A percentile compares a stretch with the other conserved stretches of the same genome.
Conservation (phyloP, 2,329 filamentous ascomycete species). For the Ascochyta rabiei region DNA sequence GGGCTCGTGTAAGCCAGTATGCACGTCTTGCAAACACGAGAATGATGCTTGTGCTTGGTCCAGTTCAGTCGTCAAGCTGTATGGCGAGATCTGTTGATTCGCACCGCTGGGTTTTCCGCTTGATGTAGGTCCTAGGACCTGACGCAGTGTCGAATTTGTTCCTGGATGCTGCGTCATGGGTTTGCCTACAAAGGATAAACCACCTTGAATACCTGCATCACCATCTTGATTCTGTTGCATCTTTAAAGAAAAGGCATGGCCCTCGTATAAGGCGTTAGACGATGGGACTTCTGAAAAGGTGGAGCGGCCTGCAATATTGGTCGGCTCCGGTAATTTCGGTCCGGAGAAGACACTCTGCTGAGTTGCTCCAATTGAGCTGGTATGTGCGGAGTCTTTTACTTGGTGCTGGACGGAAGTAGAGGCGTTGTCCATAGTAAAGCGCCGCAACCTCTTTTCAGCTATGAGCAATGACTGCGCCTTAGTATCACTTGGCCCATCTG, state of each 20-base stretch:
- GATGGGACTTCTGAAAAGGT: background rate
- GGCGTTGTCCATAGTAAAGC: background rate
- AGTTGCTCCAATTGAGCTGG: background rate
- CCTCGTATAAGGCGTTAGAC: background rate
- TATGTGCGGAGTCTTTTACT: background rate
- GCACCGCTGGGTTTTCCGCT: no score
- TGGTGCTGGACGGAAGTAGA: no score
- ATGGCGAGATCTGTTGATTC: background rate
- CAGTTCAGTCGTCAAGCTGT: background rate
- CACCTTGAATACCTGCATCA: background rate
- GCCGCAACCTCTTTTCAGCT: background rate
- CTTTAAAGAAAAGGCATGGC: background rate
- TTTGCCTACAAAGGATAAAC: background rate
- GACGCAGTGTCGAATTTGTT: background rate
- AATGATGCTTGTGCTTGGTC: no score
- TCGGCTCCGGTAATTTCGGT: background rate
- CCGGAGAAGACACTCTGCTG: background rate
- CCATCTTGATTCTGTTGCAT: background rate
- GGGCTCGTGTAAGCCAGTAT: background rate
- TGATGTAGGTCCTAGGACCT: background rate
- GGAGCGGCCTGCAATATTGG: background rate
- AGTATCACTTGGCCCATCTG: background rate
- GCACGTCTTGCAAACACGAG: background rate
- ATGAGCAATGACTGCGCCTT: background rate
- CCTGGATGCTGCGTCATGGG: background rate